Evolutionary conservation across 306 rosid species (phyloP), one percentile per base, ranked within the genome.

Genomic region (Vigna hirtella): DNA sequence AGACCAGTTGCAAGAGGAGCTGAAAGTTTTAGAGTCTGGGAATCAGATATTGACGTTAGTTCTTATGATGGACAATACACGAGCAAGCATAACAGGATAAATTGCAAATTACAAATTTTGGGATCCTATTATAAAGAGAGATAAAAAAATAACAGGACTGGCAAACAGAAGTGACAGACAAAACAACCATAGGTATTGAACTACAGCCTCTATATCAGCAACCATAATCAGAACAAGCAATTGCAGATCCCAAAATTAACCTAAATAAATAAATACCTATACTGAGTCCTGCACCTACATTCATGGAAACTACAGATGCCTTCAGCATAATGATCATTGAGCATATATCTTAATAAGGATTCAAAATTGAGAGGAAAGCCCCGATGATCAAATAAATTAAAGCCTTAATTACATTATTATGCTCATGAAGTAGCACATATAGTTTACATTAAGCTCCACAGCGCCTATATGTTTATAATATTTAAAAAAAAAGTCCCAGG

Each of bases 1-100:
- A 95, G 98, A 88, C 98, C 98, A 26, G 98, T 92, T 42, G 93
- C 97, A 79, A 95, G 96, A 82, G 98, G 93, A 71, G 98, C 97
- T 43, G 98, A 86, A 70, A 95, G 98, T 85, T 95, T 91, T 48
- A 95, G 89, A 30, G 87, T 70, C 98, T 95, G 93, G 69, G 67
- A 82, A 74, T 42, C 66, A 82, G 61, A 72, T 69, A 67, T 64
- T 63, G 51, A 68, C 74, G 61, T 84, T 73, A 72, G 72, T 50
- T 75, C 72, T 38, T 13, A 13, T 58, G 72, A 50, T 59, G 24
- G 67, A 73, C 70, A 22, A 20, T 28, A 70, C 65, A 86, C 53
- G 17, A 56, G 9, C 72, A 24, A 67, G 63, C 22, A 43, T 3
- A 50, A 43, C 3, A 50, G 32, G 47, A 80, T 66, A 74, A 57